Conservation (phyloP, 202 grass and related monocot species). For the Setaria italica region DNA sequence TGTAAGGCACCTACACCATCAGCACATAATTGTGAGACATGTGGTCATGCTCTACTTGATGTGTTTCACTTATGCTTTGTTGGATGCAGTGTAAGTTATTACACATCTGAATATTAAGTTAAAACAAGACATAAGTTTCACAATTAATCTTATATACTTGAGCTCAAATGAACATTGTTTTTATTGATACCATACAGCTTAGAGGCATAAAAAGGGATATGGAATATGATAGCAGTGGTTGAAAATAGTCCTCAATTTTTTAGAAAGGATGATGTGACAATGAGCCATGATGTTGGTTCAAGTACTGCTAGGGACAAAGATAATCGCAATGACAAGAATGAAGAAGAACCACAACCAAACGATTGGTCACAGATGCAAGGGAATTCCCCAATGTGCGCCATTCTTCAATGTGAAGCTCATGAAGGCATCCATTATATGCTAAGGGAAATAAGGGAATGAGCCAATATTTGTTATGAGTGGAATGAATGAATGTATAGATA, state of each 20-base stretch:
- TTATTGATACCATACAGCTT: neutral
- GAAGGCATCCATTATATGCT: no score
- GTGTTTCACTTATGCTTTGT: conserved; percentile 10
- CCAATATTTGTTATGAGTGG: no score
- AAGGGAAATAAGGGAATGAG: no score
- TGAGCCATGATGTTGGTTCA: neutral
- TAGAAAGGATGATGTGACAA: neutral
- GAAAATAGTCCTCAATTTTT: neutral
- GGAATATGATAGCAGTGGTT: no score
- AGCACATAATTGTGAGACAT: neutral
- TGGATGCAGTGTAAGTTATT: conserved; percentile 10
- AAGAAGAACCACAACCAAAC: neutral
- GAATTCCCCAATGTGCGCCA: conserved; percentile 15
- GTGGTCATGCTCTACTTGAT: neutral
- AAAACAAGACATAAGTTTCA: neutral
- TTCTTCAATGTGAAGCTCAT: no score
- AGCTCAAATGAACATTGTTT: neutral
- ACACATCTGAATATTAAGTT: neutral
- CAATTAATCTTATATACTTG: neutral
- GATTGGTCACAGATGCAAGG: no score
- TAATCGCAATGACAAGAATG: neutral
- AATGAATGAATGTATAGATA: no score
- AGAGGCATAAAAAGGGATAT: neutral
- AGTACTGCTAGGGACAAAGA: neutral
- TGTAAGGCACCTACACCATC: neutral